These are phyloP conservation scores for Coemansia sp. DNA, from an alignment of 192 early-diverging fungal genomes.

Conservation along the genomic window DNA sequence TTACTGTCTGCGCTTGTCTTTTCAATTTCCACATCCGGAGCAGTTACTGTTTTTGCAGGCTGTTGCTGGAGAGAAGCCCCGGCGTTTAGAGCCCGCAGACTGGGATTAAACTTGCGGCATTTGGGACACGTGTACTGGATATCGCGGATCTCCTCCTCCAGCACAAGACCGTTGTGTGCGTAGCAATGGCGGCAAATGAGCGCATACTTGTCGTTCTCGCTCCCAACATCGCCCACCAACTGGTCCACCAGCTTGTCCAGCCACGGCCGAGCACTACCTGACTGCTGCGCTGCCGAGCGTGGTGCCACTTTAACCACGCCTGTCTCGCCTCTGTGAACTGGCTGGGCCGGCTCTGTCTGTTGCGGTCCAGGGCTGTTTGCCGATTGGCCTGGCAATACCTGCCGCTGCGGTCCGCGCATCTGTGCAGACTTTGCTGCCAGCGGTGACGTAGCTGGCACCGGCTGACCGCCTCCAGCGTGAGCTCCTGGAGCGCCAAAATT, in stretches of 20 bases:
- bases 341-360: not conserved
- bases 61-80: not conserved
- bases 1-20: not conserved
- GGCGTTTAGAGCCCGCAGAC: constrained; percentile 20
- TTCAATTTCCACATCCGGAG: not conserved
- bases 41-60: not conserved
- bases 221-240: constrained; percentile 82
- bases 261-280: constrained; percentile 58
- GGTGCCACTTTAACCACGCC: constrained; percentile 33
- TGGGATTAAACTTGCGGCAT: constrained; percentile 53
- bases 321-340: not conserved
- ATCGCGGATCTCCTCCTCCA: constrained; percentile 73
- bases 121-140: constrained; percentile 58
- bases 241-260: constrained; percentile 91
- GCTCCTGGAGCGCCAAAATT: constrained; percentile 71
- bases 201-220: constrained; percentile 87
- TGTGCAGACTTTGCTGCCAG: constrained; percentile 14
- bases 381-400: not conserved
- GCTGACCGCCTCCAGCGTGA: constrained; percentile 59
- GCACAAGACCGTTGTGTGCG: constrained; percentile 88
- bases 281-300: constrained; percentile 11
- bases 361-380: not conserved
- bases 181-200: constrained; percentile 89
- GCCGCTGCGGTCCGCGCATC: not conserved
- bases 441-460: constrained; percentile 69